phyloP scores from a whole-genome alignment of 345 rosid species.

The Clarkia xantiana region DNA sequence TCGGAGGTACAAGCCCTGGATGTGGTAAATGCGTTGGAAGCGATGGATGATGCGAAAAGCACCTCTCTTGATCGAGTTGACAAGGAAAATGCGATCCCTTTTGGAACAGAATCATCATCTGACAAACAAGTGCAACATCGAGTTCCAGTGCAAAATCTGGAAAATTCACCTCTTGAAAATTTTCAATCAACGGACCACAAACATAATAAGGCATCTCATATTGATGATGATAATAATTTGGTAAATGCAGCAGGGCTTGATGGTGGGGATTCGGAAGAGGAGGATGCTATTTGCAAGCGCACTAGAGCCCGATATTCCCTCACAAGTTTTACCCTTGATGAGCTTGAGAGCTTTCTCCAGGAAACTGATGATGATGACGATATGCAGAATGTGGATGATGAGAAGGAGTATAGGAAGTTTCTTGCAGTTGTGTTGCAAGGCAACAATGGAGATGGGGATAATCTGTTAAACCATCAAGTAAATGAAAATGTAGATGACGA shows the following conservation, averaged over 20 bases:
- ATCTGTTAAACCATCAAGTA: conserved; percentile 20
- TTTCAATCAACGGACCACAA: conserved; percentile 10
- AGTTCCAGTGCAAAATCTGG: too few relatives aligned
- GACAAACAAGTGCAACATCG: too few relatives aligned
- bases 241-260: conserved; percentile 9
- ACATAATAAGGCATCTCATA: conserved; percentile 5
- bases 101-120: too few relatives aligned
- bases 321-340: conserved; percentile 76
- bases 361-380: conserved; percentile 92
- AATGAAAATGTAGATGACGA: conserved; percentile 44
- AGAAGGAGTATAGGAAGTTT: conserved; percentile 80
- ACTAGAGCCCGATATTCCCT: conserved; percentile 88
- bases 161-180: background rate
- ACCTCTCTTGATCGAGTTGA: conserved; percentile 21
- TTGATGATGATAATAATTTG: conserved; percentile 7
- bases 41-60: conserved; percentile 9
- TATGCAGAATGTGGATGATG: conserved; percentile 71
- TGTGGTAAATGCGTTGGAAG: conserved; percentile 12
- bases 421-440: conserved; percentile 73
- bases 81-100: conserved; percentile 20
- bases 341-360: conserved; percentile 87
- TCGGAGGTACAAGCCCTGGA: conserved; percentile 52
- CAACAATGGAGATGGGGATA: conserved; percentile 28
- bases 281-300: conserved; percentile 77
- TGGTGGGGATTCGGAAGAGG: conserved; percentile 19